Base-by-base conservation (phyloP, 495 filamentous ascomycete genomes). In the Aspergillus diversus region DNA sequence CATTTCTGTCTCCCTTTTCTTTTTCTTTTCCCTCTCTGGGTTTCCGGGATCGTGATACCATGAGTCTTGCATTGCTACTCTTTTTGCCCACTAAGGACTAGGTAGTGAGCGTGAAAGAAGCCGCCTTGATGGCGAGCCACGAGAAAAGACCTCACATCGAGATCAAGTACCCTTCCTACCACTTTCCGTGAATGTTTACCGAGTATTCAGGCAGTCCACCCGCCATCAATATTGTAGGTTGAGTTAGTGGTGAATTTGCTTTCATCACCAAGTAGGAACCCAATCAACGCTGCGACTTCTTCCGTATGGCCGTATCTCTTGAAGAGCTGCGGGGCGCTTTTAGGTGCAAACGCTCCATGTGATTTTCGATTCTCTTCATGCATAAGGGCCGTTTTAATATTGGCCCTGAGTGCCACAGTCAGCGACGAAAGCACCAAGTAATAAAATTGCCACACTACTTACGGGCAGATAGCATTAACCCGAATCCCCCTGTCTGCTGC, bases 381-480 rank as follows among this genome's bases (percentile, higher is more conserved):
- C 55, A 48, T 12, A 5, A 57, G 16, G 4, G 35, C 34, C 4
- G 37, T 57, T 4, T 46, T 12, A 13, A 42, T 48, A 16, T 16
- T 33, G 27, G 17, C 51, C 16, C 51, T 54, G 31, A 8, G 9
- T 43, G 6, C 39, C n/a, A 32, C 21, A 0, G 51, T 54, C 51
- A 54, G 51, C 51, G 0, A 0, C 21, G 51, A 31, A 33, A 31
- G n/a, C n/a, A n/a, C n/a, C n/a, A n/a, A n/a, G 32, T 8, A 54
- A 33, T 3, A 4, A 21, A 15, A 54, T 13, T 3, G n/a, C 0
- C 21, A 15, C 0, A 1, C 17, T 15, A 54, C 51, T 33, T 33
- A 57, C 55, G 55, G 55, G 13, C n/a, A 17, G n/a, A 57, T 33
- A 15, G 16, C 21, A 27, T 57, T 57, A 7, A 57, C 39, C 5